Evolutionary conservation across 176 grass and related monocot species (phyloP).

Genomic region (Carex pumila): DNA sequence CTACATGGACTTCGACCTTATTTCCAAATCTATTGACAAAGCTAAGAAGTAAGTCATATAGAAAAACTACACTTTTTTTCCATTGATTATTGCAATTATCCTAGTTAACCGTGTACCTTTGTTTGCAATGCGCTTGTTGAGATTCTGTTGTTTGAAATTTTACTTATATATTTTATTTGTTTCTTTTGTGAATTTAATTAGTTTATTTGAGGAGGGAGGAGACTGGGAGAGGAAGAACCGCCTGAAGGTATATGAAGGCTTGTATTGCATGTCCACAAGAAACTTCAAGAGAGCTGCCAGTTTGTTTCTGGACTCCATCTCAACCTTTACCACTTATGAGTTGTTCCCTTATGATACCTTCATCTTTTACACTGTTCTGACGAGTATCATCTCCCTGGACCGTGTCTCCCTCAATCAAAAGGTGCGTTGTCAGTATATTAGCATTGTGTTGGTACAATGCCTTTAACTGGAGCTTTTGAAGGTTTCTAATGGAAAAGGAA

Average conservation of each 20-base stretch:
- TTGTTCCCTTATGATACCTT: slow-evolving; percentile 92
- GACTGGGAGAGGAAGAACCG: slow-evolving; percentile 99
- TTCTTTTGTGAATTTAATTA: slow-evolving; percentile 20
- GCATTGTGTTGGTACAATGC: neutral
- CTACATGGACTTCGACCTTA: slow-evolving; percentile 98
- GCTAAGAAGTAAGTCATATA: slow-evolving; percentile 65
- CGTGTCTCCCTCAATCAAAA: slow-evolving; percentile 94
- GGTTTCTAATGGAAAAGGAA: neutral
- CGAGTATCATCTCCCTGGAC: slow-evolving; percentile 84
- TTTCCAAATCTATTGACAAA: slow-evolving; percentile 93
- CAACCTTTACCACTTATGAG: slow-evolving; percentile 93
- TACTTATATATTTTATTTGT: neutral
- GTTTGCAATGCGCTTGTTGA: neutral
- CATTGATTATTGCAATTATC: neutral
- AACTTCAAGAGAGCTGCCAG: slow-evolving; percentile 90
- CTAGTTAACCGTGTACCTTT: neutral
- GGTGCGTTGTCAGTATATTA: slow-evolving; percentile 21
- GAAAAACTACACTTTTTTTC: neutral
- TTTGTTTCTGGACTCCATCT: slow-evolving; percentile 98
- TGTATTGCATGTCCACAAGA: slow-evolving; percentile 87
- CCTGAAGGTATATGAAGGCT: slow-evolving; percentile 94
- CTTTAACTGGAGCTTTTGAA: neutral
- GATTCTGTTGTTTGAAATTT: slow-evolving; percentile 13
- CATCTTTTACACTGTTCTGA: slow-evolving; percentile 91
- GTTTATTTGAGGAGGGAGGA: slow-evolving; percentile 96